These are phyloP conservation scores for Mycena sp. DNA, from an alignment of 1,284 basidiomycete species.

Conservation along the genomic window DNA sequence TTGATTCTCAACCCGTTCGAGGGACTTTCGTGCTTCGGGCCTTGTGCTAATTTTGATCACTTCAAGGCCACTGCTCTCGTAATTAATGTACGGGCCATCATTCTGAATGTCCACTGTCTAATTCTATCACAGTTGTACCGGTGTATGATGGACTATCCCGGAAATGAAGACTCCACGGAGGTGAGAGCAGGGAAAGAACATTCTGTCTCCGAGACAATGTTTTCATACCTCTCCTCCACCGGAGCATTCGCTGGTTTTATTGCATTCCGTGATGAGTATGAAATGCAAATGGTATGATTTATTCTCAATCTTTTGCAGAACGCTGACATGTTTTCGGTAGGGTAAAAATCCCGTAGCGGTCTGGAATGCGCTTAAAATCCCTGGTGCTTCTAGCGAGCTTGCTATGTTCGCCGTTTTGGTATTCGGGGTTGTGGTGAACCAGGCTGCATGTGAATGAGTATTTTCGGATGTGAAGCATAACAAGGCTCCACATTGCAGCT, in stretches of 20 bases:
- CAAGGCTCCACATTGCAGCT: not conserved
- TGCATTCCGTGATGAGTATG: too few species aligned
- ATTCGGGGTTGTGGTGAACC: slow-evolving; percentile 22
- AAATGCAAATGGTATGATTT: too few species aligned
- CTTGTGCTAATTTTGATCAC: slow-evolving; percentile 31
- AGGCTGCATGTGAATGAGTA: not conserved
- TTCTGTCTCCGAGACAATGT: slow-evolving; percentile 28
- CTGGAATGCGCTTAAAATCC: not conserved
- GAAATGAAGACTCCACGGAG: slow-evolving; percentile 14
- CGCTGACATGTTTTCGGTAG: slow-evolving; percentile 29
- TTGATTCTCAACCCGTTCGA: slow-evolving; percentile 25
- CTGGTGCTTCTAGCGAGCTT: not conserved
- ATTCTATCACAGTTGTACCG: slow-evolving; percentile 30
- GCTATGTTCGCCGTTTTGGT: not conserved
- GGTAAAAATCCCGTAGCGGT: not conserved
- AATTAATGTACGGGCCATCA: slow-evolving; percentile 16
- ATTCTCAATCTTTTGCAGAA: too few species aligned
- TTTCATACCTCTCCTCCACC: too few species aligned
- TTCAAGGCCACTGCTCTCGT: slow-evolving; percentile 34
- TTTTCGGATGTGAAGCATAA: not conserved
- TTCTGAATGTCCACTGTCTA: not conserved
- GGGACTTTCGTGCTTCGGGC: slow-evolving; percentile 35
- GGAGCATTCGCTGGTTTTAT: too few species aligned
- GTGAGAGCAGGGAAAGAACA: slow-evolving; percentile 27
- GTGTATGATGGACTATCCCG: slow-evolving; percentile 27